phyloP scores from a whole-genome alignment of 768 basidiomycete genomes.

The Chalciporus sphaerocephalus region DNA sequence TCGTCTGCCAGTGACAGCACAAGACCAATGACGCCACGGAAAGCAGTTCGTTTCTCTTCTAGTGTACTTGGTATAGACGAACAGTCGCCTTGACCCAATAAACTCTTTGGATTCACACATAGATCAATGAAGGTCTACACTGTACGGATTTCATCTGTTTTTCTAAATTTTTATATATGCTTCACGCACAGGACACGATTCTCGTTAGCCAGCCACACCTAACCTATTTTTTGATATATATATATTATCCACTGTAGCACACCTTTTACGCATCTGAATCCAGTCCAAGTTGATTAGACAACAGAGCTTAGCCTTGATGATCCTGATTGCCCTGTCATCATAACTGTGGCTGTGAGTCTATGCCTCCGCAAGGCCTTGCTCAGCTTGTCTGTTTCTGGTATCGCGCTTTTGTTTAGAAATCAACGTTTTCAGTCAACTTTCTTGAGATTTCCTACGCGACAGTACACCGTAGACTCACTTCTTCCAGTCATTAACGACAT shows the following conservation, averaged over 20 bases:
- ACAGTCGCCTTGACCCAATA: conserved; percentile 12
- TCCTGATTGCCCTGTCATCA: too few species aligned
- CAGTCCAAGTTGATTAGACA: too few species aligned
- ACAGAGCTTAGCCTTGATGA: too few species aligned
- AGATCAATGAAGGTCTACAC: neutral
- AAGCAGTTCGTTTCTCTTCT: conserved; percentile 60
- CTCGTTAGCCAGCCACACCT: conserved; percentile 9
- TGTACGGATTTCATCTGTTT: conserved; percentile 10
- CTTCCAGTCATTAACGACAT: neutral
- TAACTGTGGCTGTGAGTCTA: conserved; percentile 27
- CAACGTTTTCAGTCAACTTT: conserved; percentile 1
- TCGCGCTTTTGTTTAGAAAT: conserved; percentile 6
- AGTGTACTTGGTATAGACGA: conserved; percentile 34
- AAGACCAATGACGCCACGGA: conserved; percentile 46
- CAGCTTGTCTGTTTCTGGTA: neutral
- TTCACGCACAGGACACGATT: conserved; percentile 18
- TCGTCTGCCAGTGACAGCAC: conserved; percentile 33
- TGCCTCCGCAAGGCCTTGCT: neutral
- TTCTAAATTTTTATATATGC: conserved; percentile 22
- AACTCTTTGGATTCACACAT: conserved; percentile 1
- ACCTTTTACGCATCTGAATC: conserved; percentile 4
- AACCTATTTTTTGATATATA: conserved; percentile 25
- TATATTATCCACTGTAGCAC: conserved; percentile 34
- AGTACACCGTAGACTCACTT: conserved; percentile 6
- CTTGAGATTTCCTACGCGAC: conserved; percentile 3